A percentile compares a stretch with the other conserved stretches of the same genome.
Evolutionary conservation across 495 filamentous ascomycete species (phyloP).

Genomic region (Umbilicaria muhlenbergii): DNA sequence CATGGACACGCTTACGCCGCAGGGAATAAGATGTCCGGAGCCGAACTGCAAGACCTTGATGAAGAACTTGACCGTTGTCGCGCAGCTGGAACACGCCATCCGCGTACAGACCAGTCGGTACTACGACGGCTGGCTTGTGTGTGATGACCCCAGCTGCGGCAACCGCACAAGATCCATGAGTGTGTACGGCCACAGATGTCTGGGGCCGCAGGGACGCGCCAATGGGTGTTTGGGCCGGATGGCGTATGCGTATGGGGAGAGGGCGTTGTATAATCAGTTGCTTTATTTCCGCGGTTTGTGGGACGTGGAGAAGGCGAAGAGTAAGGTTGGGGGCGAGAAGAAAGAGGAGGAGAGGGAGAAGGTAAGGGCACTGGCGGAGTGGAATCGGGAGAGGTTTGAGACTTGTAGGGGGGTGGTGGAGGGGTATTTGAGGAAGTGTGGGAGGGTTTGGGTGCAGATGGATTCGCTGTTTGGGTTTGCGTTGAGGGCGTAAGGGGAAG

Average conservation of each 20-base stretch:
- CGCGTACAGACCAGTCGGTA: conserved; percentile 63
- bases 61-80: conserved; percentile 55
- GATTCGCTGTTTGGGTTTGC: conserved; percentile 72
- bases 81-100: conserved; percentile 75
- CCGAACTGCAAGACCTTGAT: conserved; percentile 44
- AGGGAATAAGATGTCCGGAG: conserved; percentile 61
- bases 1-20: conserved; percentile 41
- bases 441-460: conserved; percentile 93
- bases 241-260: conserved; percentile 77
- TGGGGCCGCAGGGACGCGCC: conserved; percentile 71
- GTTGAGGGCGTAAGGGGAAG: conserved; percentile 10
- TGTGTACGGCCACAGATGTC: conserved; percentile 79
- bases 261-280: conserved; percentile 85
- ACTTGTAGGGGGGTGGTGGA: conserved; percentile 67
- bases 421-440: conserved; percentile 81
- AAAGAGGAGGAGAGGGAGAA: conserved; percentile 40
- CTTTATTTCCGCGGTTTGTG: conserved; percentile 74
- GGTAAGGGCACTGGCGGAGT: conserved; percentile 53
- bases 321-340: conserved; percentile 28
- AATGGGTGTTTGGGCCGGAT: conserved; percentile 75
- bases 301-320: conserved; percentile 73
- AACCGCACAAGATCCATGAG: conserved; percentile 80
- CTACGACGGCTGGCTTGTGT: conserved; percentile 83
- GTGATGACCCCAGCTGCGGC: conserved; percentile 75
- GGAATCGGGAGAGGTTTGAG: conserved; percentile 62